Base-by-base conservation (phyloP, 345 rosid genomes). In the Gossypium arboreum region DNA sequence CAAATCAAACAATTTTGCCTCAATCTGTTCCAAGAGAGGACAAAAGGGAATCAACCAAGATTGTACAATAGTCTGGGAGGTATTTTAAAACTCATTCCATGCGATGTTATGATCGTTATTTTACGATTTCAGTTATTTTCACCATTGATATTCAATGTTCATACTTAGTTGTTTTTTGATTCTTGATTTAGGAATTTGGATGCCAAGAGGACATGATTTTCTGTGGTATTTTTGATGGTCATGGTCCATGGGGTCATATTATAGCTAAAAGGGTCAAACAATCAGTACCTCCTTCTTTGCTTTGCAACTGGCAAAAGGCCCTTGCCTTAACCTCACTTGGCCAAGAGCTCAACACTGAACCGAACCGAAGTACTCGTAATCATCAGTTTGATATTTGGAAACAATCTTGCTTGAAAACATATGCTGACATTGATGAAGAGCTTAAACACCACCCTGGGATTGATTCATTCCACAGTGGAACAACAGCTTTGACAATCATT, bases 221-320 rank as follows among this genome's bases (percentile, higher is more conserved):
- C 48, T 91, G 94, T 81, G 97, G 97, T 76, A 80, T 94, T 22
- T 92, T 91, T 80, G 97, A 94, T 83, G 98, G 98, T 25, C 98
- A 94, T 75, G 98, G 97, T 41, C 90, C 94, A 59, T 92, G 98
- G 98, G 98, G 94, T 24, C 97, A 94, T 82, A 63, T 85, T 34
- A 79, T 92, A 54, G 79, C 97, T 66, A 92, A 88, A 83, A 86
- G 77, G 73, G 90, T 88, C 2, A 82, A 87, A 77, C 80, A 80
- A 60, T 77, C 84, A 12, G 79, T 91, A 66, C 92, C 94, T 13
- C 70, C 83, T 79, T 80, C 92, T 58, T 77, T 92, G 83, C 86
- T 91, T 3, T 92, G 95, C 81, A 85, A 82, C 64, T 91, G 97
- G 98, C 98, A 92, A 75, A 83, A 86, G 76, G 66, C 85, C 77